Percentiles rank a stretch among this genome's conserved stretches.
These are phyloP conservation scores for Lactifluus volemus DNA, from an alignment of 768 basidiomycete genomes.

Conservation along the genomic window DNA sequence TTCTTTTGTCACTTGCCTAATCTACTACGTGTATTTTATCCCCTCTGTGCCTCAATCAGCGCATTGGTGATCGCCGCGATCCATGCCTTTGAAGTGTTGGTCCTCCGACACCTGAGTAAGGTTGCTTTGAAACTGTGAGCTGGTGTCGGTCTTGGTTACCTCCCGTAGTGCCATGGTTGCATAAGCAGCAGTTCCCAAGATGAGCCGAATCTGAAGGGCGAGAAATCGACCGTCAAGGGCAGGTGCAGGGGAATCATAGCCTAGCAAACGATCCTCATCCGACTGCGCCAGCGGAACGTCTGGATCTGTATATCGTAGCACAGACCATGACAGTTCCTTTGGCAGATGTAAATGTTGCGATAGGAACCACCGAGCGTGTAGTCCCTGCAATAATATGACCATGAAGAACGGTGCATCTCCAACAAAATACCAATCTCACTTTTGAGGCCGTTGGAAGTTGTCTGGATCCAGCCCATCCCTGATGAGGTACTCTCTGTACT, in stretches of 20 bases:
- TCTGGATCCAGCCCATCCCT: slow-evolving; percentile 87
- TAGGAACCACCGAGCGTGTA: slow-evolving; percentile 92
- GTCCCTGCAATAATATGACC: slow-evolving; percentile 44
- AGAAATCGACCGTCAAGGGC: slow-evolving; percentile 72
- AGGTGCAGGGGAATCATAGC: slow-evolving; percentile 61
- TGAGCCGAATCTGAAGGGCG: slow-evolving; percentile 78
- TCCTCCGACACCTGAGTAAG: slow-evolving; percentile 74
- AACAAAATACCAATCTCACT: slow-evolving; percentile 37
- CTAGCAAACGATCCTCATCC: slow-evolving; percentile 88
- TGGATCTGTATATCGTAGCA: slow-evolving; percentile 86
- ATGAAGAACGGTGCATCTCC: neutral
- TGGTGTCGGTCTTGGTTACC: slow-evolving; percentile 92
- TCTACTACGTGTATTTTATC: neutral
- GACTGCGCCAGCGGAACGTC: slow-evolving; percentile 87
- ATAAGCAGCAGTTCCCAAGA: slow-evolving; percentile 87
- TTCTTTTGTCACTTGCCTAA: neutral
- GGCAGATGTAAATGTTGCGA: slow-evolving; percentile 86
- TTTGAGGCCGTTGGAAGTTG: slow-evolving; percentile 85
- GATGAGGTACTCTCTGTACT: slow-evolving; percentile 71
- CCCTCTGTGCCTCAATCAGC: neutral
- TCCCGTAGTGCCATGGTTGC: slow-evolving; percentile 98
- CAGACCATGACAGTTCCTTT: slow-evolving; percentile 69
- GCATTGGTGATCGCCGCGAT: slow-evolving; percentile 22
- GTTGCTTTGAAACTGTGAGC: slow-evolving; percentile 79
- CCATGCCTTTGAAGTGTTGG: slow-evolving; percentile 65